Conservation (phyloP, 495 filamentous ascomycete species). For the Hyaloscypha bicolor region DNA sequence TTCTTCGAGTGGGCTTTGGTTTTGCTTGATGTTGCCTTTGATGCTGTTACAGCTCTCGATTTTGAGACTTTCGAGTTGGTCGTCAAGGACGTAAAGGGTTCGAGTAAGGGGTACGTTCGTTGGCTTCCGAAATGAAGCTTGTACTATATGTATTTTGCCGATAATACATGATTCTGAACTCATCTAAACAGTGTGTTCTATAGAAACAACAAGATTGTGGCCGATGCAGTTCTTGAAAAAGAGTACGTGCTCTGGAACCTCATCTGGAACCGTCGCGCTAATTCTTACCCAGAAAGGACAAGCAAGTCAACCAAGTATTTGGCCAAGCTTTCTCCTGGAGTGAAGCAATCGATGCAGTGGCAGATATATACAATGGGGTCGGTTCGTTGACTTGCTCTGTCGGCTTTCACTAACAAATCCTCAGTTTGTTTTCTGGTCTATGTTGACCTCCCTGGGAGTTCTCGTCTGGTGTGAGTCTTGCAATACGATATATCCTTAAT, state of each 20-base stretch:
- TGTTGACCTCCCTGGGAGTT: slow-evolving; percentile 84
- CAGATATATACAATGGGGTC: slow-evolving; percentile 93
- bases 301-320: slow-evolving; percentile 69
- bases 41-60: slow-evolving; percentile 94
- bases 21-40: slow-evolving; percentile 93
- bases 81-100: slow-evolving; percentile 84
- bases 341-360: slow-evolving; percentile 76
- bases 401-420: slow-evolving; percentile 31
- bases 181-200: slow-evolving; percentile 35
- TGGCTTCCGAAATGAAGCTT: slow-evolving; percentile 83
- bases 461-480: slow-evolving; percentile 83
- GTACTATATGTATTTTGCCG: slow-evolving; percentile 37
- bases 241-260: slow-evolving; percentile 57
- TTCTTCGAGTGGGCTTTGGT: slow-evolving; percentile 98
- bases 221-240: slow-evolving; percentile 83
- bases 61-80: slow-evolving; percentile 89
- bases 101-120: slow-evolving; percentile 98
- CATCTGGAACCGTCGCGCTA: slow-evolving; percentile 18
- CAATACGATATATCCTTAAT: not conserved
- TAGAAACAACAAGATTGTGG: slow-evolving; percentile 60
- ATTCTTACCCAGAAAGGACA: slow-evolving; percentile 66
- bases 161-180: slow-evolving; percentile 34
- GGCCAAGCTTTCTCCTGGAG: slow-evolving; percentile 71
- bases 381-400: slow-evolving; percentile 33
- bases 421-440: slow-evolving; percentile 95